Evolutionary conservation across 2,329 filamentous ascomycete genomes (phyloP), one percentile per base, ranked within the genome.

Genomic region (Exophiala sp.): DNA sequence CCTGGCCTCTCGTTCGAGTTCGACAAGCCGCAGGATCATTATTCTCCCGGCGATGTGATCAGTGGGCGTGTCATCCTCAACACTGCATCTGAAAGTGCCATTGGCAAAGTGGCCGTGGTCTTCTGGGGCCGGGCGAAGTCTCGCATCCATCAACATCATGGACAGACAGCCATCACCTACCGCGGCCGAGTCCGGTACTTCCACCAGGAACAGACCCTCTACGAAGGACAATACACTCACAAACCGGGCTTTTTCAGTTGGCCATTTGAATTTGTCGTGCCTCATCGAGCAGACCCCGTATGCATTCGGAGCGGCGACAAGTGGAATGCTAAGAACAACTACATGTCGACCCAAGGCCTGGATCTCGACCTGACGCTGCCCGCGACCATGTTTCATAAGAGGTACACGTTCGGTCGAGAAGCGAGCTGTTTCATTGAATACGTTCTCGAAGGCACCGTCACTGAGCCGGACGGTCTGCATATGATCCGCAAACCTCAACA

Each of bases 91-190:
- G 53, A 58, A 21, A 47, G 34, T 19, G 50, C 49, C 7, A 56
- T 58, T 35, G 58, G 58, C 16, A 55, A 22, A 9, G 49, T 60
- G 2, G 34, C 40, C 13, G 48, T 58, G 8, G 47, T 46, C 11
- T 55, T 60, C 23, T 60, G 56, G 47, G 58, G 56, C 10, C 50
- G 58, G 13, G 45, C 52, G 13, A 60, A 60, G 42, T 50, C 51
- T 16, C 48, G 48, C 9, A 57, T 58, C 49, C 46, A 52, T 18
- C 53, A 58, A 43, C 49, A 52, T 13, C 46, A 58, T 29, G 53
- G 56, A 18, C 50, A 60, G 21, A 39, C 46, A 5, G 55, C 50
- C 23, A 55, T 45, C 24, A 42, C 48, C 22, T 48, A 53, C 24
- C 56, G 55, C 18, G 55, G 52, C 2, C 56, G 58, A 14, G 53